These are phyloP conservation scores for Macaranga tanarius DNA, from an alignment of 441 rosid species.

Conservation along the genomic window DNA sequence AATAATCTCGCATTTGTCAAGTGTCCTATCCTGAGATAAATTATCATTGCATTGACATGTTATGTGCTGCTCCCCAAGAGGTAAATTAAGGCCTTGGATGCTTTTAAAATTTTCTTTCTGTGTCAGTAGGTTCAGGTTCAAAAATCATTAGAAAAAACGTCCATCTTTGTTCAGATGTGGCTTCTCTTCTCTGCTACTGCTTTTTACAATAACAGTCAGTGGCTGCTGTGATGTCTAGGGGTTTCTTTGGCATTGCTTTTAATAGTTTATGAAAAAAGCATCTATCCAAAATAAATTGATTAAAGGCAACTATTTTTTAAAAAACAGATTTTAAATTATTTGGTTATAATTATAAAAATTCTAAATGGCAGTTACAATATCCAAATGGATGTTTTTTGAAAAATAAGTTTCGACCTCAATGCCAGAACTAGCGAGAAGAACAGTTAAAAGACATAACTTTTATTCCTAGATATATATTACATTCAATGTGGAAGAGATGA, in stretches of 20 bases:
- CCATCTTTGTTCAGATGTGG: no score
- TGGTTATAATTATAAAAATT: not conserved
- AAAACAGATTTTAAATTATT: not conserved
- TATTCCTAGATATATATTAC: not conserved
- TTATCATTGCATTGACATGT: conserved; percentile 98
- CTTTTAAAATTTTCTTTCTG: conserved; percentile 12
- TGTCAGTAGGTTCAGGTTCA: no score
- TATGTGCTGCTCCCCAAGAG: conserved; percentile 91
- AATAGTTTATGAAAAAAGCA: not conserved
- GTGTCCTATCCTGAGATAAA: conserved; percentile 97
- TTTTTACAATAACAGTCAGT: not conserved
- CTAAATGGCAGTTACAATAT: not conserved
- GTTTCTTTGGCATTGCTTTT: not conserved
- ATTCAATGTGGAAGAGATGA: not conserved
- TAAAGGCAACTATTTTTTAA: not conserved
- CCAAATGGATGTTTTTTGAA: not conserved
- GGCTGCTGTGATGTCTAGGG: not conserved
- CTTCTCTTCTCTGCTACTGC: not conserved
- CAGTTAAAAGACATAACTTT: not conserved
- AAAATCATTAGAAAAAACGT: no score
- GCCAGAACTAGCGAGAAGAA: no score
- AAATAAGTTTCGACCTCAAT: not conserved
- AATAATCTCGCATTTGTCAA: conserved; percentile 96
- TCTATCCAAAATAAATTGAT: not conserved
- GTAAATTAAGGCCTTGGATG: conserved; percentile 41